A percentile compares a stretch with the other conserved stretches of the same genome.
phyloP scores from a whole-genome alignment of 2,329 filamentous ascomycete genomes.

The Byssothecium circinans region DNA sequence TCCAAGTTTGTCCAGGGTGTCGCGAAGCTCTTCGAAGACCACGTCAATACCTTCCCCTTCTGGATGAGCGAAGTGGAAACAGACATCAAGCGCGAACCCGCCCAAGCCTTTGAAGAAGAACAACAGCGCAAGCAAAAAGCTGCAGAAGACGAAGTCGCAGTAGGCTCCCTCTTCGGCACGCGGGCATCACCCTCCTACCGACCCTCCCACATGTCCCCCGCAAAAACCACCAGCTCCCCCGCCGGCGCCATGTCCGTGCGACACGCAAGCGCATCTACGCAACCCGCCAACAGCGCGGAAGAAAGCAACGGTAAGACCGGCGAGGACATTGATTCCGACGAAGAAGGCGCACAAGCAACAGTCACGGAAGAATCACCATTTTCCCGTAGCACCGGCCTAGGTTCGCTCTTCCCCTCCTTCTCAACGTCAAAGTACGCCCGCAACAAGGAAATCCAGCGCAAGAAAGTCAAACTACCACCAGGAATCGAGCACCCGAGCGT shows the following conservation, averaged over 20 bases:
- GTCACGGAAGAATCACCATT: constrained; percentile 28
- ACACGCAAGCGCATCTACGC: constrained; percentile 20
- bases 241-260: constrained; percentile 23
- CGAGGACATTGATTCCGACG: constrained; percentile 50
- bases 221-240: constrained; percentile 58
- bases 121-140: constrained; percentile 79
- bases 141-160: constrained; percentile 83
- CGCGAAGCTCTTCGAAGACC: constrained; percentile 85
- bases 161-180: constrained; percentile 79
- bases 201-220: constrained; percentile 62
- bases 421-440: constrained; percentile 71
- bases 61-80: constrained; percentile 91
- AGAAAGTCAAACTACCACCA: constrained; percentile 67
- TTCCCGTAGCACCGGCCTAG: constrained; percentile 61
- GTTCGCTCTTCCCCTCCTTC: constrained; percentile 78
- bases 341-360: constrained; percentile 46
- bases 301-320: constrained; percentile 41
- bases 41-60: constrained; percentile 94
- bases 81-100: constrained; percentile 91
- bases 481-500: constrained; percentile 82
- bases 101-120: constrained; percentile 86
- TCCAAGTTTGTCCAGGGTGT: constrained; percentile 97
- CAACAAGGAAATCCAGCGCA: constrained; percentile 41
- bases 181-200: constrained; percentile 53
- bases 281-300: constrained; percentile 15